A percentile compares a stretch with the other conserved stretches of the same genome.
Evolutionary conservation across 2,329 filamentous ascomycete species (phyloP).

Genomic region (Golovinomyces cichoracearum): DNA sequence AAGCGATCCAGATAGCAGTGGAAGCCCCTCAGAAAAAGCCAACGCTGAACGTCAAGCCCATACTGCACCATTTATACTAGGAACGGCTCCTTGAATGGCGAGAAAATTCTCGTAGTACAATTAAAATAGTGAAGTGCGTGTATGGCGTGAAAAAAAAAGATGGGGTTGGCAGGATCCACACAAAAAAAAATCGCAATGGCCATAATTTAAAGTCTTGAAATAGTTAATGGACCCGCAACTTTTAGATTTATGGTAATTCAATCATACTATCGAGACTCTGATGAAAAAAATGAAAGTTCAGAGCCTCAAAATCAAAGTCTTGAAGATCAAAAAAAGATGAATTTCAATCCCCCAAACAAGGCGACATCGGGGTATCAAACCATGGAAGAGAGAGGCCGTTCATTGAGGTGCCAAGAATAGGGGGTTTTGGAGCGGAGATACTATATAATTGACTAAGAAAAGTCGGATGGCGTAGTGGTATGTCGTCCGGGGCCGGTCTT

Average conservation of each 20-base stretch:
- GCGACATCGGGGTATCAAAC: too few relatives aligned
- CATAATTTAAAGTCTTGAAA: neutral
- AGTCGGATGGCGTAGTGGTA: too few relatives aligned
- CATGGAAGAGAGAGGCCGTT: neutral
- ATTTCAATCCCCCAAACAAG: neutral
- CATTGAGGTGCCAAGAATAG: neutral
- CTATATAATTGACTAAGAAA: neutral
- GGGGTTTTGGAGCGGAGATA: neutral
- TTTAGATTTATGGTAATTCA: slow-evolving; percentile 1
- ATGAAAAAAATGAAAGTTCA: neutral
- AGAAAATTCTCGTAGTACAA: neutral
- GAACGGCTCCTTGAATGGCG: slow-evolving; percentile 1
- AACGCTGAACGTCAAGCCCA: neutral
- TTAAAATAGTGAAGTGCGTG: slow-evolving; percentile 1
- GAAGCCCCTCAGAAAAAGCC: slow-evolving; percentile 2
- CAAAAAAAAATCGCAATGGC: neutral
- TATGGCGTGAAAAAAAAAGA: neutral
- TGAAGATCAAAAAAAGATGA: neutral
- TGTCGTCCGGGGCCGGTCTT: too few relatives aligned
- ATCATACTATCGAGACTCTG: neutral
- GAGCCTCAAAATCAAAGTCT: neutral
- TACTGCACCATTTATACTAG: slow-evolving; percentile 1
- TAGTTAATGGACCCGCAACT: neutral
- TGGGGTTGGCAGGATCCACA: neutral
- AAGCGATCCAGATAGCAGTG: slow-evolving; percentile 3